Conservation (phyloP, 1,139 yeast species). For the Hansenula sp. region DNA sequence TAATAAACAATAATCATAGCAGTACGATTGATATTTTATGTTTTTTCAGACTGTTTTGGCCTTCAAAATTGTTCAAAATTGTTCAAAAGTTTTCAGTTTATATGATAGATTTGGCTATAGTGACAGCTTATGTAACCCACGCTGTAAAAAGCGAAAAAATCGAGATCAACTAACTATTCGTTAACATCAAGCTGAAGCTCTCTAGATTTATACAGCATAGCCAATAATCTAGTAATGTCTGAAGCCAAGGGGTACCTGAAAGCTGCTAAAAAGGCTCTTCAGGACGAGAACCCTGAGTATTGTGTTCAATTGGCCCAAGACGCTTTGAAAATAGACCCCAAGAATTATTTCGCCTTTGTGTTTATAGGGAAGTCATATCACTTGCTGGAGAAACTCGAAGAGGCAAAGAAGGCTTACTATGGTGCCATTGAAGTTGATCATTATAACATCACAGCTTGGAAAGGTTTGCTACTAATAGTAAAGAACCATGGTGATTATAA, state of each 20-base stretch:
- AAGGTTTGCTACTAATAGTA: conserved; percentile 56
- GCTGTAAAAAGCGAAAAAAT: no score
- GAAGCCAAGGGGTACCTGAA: conserved; percentile 44
- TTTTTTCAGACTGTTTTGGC: no score
- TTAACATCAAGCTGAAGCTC: no score
- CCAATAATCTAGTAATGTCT: no score
- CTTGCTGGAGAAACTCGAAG: conserved; percentile 28
- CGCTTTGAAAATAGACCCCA: conserved; percentile 49
- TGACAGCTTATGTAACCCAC: no score
- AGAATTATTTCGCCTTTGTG: conserved; percentile 62
- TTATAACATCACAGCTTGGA: conserved; percentile 68
- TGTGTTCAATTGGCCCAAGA: conserved; percentile 51
- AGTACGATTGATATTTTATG: no score
- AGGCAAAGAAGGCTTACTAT: conserved; percentile 48
- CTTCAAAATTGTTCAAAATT: no score
- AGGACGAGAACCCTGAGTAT: conserved; percentile 51
- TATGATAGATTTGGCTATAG: no score
- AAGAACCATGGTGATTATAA: conserved; percentile 35
- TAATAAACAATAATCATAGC: no score
- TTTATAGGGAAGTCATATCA: conserved; percentile 38
- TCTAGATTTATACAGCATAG: no score
- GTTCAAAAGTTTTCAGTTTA: no score
- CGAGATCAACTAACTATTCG: no score
- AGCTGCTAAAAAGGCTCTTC: conserved; percentile 57
- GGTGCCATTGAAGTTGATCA: conserved; percentile 57